These are phyloP conservation scores for Neurospora sublineolata DNA, from an alignment of 495 filamentous ascomycete genomes.

Conservation along the genomic window DNA sequence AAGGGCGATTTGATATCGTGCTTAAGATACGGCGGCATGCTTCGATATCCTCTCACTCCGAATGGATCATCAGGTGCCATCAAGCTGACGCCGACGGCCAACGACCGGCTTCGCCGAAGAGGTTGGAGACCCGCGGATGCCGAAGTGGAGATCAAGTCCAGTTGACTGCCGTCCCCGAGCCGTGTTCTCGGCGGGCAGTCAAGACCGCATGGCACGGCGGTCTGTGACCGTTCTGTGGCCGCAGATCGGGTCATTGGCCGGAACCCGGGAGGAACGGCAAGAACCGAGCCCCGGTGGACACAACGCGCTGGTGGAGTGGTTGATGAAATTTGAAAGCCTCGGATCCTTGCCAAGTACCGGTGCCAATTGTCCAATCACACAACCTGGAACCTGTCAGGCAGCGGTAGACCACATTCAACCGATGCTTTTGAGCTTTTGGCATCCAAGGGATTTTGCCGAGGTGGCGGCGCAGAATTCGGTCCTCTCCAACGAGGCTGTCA, in stretches of 20 bases:
- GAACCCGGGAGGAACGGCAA: background rate
- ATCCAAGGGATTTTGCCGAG: background rate
- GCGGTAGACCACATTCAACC: background rate
- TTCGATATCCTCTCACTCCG: background rate
- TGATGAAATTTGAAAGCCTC: background rate
- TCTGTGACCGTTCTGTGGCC: background rate
- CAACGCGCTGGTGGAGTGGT: background rate
- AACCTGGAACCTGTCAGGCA: background rate
- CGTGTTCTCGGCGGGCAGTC: no score
- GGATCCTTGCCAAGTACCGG: background rate
- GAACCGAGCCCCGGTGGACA: background rate
- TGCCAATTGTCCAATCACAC: background rate
- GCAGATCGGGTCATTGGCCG: background rate
- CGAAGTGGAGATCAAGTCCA: background rate
- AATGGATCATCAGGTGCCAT: background rate
- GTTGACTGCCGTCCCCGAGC: no score
- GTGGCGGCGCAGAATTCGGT: background rate
- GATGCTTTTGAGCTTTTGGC: background rate
- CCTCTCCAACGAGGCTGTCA: background rate
- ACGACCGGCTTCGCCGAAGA: background rate
- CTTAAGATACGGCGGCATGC: background rate
- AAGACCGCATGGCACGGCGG: background rate
- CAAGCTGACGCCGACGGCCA: background rate
- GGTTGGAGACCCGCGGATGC: background rate
- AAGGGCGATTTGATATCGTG: background rate